A percentile compares a stretch with the other conserved stretches of the same genome.
phyloP scores from a whole-genome alignment of 2,329 filamentous ascomycete species.

The Aspergillus cejpii region DNA sequence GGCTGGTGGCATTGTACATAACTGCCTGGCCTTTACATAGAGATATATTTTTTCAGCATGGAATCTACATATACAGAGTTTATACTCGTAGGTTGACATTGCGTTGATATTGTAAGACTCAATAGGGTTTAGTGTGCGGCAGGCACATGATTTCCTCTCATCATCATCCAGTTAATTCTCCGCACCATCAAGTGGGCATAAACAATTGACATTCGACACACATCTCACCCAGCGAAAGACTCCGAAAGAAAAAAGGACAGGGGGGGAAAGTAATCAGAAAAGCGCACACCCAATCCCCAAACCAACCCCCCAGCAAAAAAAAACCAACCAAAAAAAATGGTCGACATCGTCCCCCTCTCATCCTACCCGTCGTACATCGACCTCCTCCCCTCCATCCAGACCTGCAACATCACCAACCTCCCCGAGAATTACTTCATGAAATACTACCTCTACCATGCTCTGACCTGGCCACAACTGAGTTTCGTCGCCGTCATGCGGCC shows the following conservation, averaged over 20 bases:
- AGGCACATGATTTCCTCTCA: background rate
- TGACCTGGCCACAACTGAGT: conserved; percentile 95
- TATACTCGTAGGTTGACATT: no score
- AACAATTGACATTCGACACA: no score
- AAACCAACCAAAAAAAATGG: conserved; percentile 32
- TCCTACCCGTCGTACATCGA: conserved; percentile 63
- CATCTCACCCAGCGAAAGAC: no score
- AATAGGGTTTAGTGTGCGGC: background rate
- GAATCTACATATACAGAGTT: no score
- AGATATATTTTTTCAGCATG: no score
- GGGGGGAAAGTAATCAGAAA: background rate
- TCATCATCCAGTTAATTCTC: conserved; percentile 1
- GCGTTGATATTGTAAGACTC: no score
- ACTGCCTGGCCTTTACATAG: no score
- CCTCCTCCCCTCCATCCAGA: conserved; percentile 78
- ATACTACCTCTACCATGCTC: conserved; percentile 98
- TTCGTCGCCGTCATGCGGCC: conserved; percentile 94
- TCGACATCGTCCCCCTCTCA: conserved; percentile 45
- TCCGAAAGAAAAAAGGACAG: background rate
- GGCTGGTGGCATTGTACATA: background rate
- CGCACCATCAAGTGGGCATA: no score
- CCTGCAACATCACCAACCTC: conserved; percentile 97
- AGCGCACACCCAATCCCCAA: conserved; percentile 3
- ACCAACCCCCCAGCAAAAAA: background rate
- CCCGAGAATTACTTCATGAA: conserved; percentile 99